A percentile compares a stretch with the other conserved stretches of the same genome.
Evolutionary conservation across 2,329 filamentous ascomycete genomes (phyloP).

Genomic region (Periglandula ipomoeae): DNA sequence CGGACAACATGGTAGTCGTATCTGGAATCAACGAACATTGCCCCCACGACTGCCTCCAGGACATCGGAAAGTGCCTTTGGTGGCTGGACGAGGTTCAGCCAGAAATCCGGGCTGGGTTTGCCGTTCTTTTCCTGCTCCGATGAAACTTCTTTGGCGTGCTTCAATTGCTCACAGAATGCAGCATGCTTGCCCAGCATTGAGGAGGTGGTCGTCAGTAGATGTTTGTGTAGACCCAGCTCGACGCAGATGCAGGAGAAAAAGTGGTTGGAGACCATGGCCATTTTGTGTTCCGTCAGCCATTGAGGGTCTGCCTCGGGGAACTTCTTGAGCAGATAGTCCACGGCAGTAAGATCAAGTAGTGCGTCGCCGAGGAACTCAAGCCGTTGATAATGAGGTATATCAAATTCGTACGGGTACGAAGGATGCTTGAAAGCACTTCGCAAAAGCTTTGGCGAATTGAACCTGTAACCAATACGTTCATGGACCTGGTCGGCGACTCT

Average conservation of each 20-base stretch:
- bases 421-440: slow-evolving; percentile 83
- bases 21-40: slow-evolving; percentile 79
- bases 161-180: slow-evolving; percentile 49
- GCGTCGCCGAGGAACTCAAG: slow-evolving; percentile 90
- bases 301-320: slow-evolving; percentile 80
- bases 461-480: slow-evolving; percentile 48
- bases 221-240: slow-evolving; percentile 64
- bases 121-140: slow-evolving; percentile 17
- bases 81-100: slow-evolving; percentile 53
- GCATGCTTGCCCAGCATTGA: slow-evolving; percentile 32
- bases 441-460: slow-evolving; percentile 66
- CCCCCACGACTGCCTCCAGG: slow-evolving; percentile 80
- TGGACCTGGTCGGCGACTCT: slow-evolving; percentile 60
- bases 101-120: slow-evolving; percentile 49
- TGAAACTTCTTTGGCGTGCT: slow-evolving; percentile 34
- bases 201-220: slow-evolving; percentile 50
- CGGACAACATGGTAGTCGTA: slow-evolving; percentile 70
- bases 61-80: slow-evolving; percentile 77
- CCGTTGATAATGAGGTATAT: slow-evolving; percentile 76
- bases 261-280: slow-evolving; percentile 97
- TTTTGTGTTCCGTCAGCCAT: slow-evolving; percentile 97
- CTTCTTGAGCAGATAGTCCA: slow-evolving; percentile 70
- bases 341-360: slow-evolving; percentile 74
- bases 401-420: slow-evolving; percentile 68
- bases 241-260: slow-evolving; percentile 81